Base-by-base conservation (phyloP, 768 basidiomycete species). In the Podaxis carcinomalis region DNA sequence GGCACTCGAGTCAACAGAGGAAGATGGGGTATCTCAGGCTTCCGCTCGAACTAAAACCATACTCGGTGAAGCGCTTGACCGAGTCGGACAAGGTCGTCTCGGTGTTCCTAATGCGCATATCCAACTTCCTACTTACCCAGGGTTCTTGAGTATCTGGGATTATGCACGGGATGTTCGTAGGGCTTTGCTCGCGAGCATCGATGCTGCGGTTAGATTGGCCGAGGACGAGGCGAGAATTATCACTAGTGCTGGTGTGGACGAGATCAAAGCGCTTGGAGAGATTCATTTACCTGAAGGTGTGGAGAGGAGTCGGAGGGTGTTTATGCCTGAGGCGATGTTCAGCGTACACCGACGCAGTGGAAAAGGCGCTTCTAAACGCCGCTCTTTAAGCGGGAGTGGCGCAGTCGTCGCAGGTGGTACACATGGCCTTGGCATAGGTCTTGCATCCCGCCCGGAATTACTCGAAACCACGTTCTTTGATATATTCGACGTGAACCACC, bases 271-370 rank as follows among this genome's bases (percentile, higher is more conserved):
- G 16, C 77, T 97, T 19, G 94, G 86, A 19, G 89, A 96, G 62
- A 77, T 78, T 59, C 85, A 92, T 73, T 83, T 99, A 14, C 91
- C 90, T 1, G 81, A 81, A 54, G 89, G 87, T 60, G 92, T 93
- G 23, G 93, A 94, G 71, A 80, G 92, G 42, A 85, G 85, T 52
- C 82, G 85, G 59, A 81, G 93, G 27, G 85, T 96, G 11, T 99
- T 99, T 80, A 86, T 92, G 78, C 93, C 96, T n/a, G 90, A 96
- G 70, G 96, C 93, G 13, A 98, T 99, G 97, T 99, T 98, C 77
- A 85, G 84, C 57, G 73, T 81, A 46, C 72, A 80, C 56, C 73
- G 80, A 63, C 80, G 74, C 59, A 74, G 75, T 3, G 76, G 76
- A 32, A 79, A 72, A 51, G 75, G 77, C 44, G 61, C 65, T 51